Percentiles rank a stretch among this genome's conserved stretches.
Conservation (phyloP, 2,329 filamentous ascomycete species). For the Pyrenophora teres region DNA sequence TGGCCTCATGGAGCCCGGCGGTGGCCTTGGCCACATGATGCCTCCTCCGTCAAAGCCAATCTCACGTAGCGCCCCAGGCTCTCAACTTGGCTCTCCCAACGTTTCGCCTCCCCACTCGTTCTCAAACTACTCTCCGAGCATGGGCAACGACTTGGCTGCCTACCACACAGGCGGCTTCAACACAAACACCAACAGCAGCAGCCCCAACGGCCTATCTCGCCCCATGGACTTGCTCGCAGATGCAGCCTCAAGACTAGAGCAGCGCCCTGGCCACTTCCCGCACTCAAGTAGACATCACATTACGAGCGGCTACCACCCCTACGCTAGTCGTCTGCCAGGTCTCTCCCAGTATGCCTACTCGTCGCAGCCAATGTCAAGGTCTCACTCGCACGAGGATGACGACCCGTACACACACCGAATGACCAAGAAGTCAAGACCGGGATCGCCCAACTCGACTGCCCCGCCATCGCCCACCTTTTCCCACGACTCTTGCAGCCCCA, state of each 20-base stretch:
- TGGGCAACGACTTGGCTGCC: constrained; percentile 62
- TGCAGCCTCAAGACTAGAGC: constrained; percentile 69
- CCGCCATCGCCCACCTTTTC: constrained; percentile 96
- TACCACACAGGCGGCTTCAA: constrained; percentile 50
- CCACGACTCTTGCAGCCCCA: constrained; percentile 92
- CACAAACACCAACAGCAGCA: constrained; percentile 43
- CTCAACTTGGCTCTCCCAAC: constrained; percentile 88
- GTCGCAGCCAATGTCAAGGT: constrained; percentile 86
- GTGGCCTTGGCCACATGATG: constrained; percentile 68
- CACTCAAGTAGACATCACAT: constrained; percentile 47
- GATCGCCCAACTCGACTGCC: constrained; percentile 92
- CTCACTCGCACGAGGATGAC: constrained; percentile 82
- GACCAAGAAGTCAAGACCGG: constrained; percentile 87
- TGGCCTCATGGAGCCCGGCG: constrained; percentile 57
- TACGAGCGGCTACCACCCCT: constrained; percentile 53
- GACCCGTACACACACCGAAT: constrained; percentile 77
- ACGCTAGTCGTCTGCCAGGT: constrained; percentile 64
- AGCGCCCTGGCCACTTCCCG: constrained; percentile 57
- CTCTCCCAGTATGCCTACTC: constrained; percentile 60
- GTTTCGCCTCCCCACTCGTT: constrained; percentile 93
- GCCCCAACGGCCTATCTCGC: constrained; percentile 55
- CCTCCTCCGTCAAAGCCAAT: constrained; percentile 74
- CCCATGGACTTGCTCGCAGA: constrained; percentile 74
- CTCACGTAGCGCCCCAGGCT: constrained; percentile 85
- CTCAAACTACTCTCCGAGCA: constrained; percentile 63